Evolutionary conservation across 1,139 yeast genomes (phyloP).

Genomic region (Ogataea hybrid): DNA sequence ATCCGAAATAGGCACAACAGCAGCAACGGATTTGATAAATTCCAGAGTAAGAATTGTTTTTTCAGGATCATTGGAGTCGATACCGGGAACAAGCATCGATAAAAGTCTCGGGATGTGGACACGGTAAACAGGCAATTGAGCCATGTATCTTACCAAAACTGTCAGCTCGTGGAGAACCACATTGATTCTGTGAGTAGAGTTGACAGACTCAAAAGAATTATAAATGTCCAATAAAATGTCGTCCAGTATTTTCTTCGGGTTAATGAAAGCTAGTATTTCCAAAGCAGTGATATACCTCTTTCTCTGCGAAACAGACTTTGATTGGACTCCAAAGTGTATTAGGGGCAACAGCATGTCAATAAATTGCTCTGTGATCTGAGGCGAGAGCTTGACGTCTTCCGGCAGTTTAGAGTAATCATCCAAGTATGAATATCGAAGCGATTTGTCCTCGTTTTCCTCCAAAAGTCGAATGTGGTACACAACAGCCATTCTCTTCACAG

Average conservation of each 20-base stretch:
- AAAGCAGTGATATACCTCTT: slow-evolving; percentile 61
- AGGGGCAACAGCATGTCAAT: slow-evolving; percentile 56
- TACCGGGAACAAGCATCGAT: slow-evolving; percentile 71
- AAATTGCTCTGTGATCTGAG: slow-evolving; percentile 45
- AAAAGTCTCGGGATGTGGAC: slow-evolving; percentile 77
- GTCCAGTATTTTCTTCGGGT: slow-evolving; percentile 64
- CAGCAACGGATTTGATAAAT: slow-evolving; percentile 67
- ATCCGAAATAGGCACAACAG: slow-evolving; percentile 70
- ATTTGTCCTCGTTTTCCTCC: slow-evolving; percentile 41
- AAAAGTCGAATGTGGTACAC: slow-evolving; percentile 58
- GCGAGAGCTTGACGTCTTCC: slow-evolving; percentile 42
- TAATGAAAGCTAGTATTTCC: slow-evolving; percentile 61
- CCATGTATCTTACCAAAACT: slow-evolving; percentile 66
- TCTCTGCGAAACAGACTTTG: slow-evolving; percentile 61
- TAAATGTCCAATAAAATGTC: slow-evolving; percentile 70
- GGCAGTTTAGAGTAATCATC: slow-evolving; percentile 48
- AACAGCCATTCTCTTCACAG: slow-evolving; percentile 53
- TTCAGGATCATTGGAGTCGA: slow-evolving; percentile 83
- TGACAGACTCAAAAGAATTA: slow-evolving; percentile 74
- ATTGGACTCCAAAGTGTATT: slow-evolving; percentile 73
- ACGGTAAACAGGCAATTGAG: slow-evolving; percentile 61
- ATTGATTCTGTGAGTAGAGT: slow-evolving; percentile 77
- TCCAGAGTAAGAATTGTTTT: slow-evolving; percentile 72
- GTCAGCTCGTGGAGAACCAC: slow-evolving; percentile 71
- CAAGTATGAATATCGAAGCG: slow-evolving; percentile 29